These are phyloP conservation scores for Metarhizium robertsii DNA, from an alignment of 2,329 filamentous ascomycete species.

Conservation along the genomic window DNA sequence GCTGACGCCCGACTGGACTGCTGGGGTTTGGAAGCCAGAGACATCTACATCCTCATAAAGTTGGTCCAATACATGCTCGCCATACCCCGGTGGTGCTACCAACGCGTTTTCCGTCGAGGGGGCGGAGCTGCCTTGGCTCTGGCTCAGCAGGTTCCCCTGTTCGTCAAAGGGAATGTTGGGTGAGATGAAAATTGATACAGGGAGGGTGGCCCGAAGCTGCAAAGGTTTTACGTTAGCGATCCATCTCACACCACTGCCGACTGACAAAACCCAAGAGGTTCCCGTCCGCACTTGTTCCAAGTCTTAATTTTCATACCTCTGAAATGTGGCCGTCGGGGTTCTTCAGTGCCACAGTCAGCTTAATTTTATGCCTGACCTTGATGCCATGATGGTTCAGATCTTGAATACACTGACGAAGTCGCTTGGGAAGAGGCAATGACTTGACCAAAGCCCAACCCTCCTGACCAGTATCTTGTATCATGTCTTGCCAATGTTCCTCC, in stretches of 20 bases:
- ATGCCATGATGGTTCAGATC: constrained; percentile 84
- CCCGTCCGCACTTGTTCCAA: not conserved
- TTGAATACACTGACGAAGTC: constrained; percentile 74
- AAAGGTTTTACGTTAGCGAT: not conserved
- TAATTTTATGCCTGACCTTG: constrained; percentile 86
- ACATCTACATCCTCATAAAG: constrained; percentile 82
- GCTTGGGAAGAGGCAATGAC: constrained; percentile 66
- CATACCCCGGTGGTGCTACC: constrained; percentile 85
- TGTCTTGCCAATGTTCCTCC: constrained; percentile 57
- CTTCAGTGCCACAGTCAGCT: constrained; percentile 80
- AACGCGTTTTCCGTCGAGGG: constrained; percentile 44
- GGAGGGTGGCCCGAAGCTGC: constrained; percentile 77
- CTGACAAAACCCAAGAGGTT: not conserved
- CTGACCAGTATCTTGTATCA: constrained; percentile 58
- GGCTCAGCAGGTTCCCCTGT: constrained; percentile 66
- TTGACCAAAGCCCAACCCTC: constrained; percentile 56
- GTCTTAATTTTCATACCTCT: constrained; percentile 46
- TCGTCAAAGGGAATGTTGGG: constrained; percentile 86
- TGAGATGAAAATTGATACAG: constrained; percentile 90
- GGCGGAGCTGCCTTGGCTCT: constrained; percentile 41
- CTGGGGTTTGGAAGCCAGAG: constrained; percentile 71
- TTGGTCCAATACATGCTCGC: constrained; percentile 80
- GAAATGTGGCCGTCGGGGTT: constrained; percentile 94
- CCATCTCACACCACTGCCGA: not conserved
- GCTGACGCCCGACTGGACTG: constrained; percentile 60